Conservation (phyloP, 106 monocot species). For the Hemerocallis citrina region DNA sequence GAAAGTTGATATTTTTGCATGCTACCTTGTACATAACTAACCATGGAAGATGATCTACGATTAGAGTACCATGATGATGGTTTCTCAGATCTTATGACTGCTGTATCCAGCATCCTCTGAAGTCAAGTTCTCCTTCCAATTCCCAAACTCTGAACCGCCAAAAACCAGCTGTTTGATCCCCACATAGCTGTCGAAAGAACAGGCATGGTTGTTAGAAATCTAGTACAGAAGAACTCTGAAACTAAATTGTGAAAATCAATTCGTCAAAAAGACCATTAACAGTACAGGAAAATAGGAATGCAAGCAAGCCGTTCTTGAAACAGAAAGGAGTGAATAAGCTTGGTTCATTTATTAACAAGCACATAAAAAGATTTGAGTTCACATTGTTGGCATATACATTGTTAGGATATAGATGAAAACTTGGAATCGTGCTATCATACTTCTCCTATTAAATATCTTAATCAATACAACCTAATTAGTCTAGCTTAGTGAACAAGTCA, state of each 20-base stretch:
- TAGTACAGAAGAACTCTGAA: no score
- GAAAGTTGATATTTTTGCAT: no score
- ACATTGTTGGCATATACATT: no score
- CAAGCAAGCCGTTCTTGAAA: neutral
- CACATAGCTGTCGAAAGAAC: constrained; percentile 43
- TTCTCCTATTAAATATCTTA: no score
- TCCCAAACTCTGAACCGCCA: constrained; percentile 65
- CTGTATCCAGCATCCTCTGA: constrained; percentile 67
- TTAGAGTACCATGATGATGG: no score
- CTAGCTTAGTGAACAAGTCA: no score
- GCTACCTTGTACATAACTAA: no score
- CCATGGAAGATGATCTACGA: no score
- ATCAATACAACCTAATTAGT: no score
- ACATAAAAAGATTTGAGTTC: neutral
- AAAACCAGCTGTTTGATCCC: constrained; percentile 83
- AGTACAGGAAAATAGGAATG: neutral
- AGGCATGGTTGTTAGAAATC: neutral
- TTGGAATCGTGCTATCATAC: no score
- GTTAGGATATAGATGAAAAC: no score
- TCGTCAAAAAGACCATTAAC: neutral
- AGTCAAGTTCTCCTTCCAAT: constrained; percentile 66
- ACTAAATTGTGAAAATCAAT: no score
- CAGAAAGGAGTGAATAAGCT: neutral
- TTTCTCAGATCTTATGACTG: constrained; percentile 54
- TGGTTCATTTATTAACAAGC: neutral